Evolutionary conservation across 495 filamentous ascomycete species (phyloP), one percentile per base, ranked within the genome.

Genomic region (Pseudomonodictys pantanalensis): DNA sequence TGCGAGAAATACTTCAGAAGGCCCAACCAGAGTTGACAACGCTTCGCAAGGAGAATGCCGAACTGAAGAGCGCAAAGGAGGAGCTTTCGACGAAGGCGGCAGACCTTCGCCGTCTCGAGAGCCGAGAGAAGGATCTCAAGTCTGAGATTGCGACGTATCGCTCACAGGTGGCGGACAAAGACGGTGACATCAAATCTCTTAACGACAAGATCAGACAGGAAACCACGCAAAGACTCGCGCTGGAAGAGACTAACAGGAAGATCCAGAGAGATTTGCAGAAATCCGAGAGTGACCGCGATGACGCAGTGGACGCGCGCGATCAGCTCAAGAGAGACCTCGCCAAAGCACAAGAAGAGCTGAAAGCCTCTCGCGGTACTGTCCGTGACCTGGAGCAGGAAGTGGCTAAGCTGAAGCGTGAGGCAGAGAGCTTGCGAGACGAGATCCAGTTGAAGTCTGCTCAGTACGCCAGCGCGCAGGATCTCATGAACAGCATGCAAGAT

Each of bases 401-500:
- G 7, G 69, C 79, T 1, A 83, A 83, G 48, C 72, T 93, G 1
- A 82, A 76, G 30, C 80, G 80, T 32, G 86, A 95, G 42, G 78
- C 84, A 4, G 77, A 75, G 1, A 77, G 78, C n/a, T 74, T 93
- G 41, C 79, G 83, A 29, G 91, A 97, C 45, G 92, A 97, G 52
- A 80, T 88, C 17, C 84, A 90, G 64, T 76, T 96, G 29, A 95
- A 90, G 76, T 83, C 83, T 0, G 86, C 85, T n/a, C 91, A 96
- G 71, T 87, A 92, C 65, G 82, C 82, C 26, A 92, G 82, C 65
- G 90, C 90, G 0, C 91, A 97, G 72, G 87, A 83, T 58, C 70
- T 96, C 42, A 86, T 97, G 72, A 83, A 84, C 56, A 95, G 88
- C 66, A 91, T 96, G 91, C 89, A 91, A 52, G 90, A 96, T 66